A percentile compares a stretch with the other conserved stretches of the same genome.
Evolutionary conservation across 1,284 basidiomycete genomes (phyloP).

Genomic region (Naganishia liquefaciens): DNA sequence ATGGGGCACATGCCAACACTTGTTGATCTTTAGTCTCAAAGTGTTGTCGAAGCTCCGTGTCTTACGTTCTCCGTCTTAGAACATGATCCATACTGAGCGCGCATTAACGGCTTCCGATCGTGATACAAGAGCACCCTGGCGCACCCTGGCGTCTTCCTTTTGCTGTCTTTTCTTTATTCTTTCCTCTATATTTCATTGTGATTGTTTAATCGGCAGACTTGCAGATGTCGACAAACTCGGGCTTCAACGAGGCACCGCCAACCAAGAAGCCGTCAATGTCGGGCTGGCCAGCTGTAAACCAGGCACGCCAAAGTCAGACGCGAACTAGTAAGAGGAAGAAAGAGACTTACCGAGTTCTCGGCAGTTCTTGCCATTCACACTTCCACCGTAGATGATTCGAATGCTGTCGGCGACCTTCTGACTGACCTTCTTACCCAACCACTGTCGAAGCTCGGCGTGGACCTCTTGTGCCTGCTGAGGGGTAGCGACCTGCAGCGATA

Average conservation of each 20-base stretch:
- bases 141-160: no score
- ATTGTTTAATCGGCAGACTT: constrained; percentile 58
- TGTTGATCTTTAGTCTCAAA: no score
- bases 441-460: constrained; percentile 79
- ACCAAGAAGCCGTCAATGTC: constrained; percentile 99
- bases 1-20: no score
- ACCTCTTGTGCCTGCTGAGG: constrained; percentile 89
- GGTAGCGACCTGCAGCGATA: constrained; percentile 84
- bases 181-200: neutral
- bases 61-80: no score
- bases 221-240: constrained; percentile 91
- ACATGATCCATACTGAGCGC: no score
- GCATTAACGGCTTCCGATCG: no score
- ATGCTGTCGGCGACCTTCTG: constrained; percentile 69
- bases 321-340: neutral
- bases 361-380: constrained; percentile 84
- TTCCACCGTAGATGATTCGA: constrained; percentile 94
- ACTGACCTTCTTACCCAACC: constrained; percentile 69
- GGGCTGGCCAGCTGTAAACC: constrained; percentile 63
- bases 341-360: constrained; percentile 71
- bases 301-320: constrained; percentile 7
- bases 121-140: neutral
- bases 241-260: constrained; percentile 95
- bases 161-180: neutral
- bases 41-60: no score